Base-by-base conservation (phyloP, 1,139 yeast species). In the Geotrichum histeridarum region DNA sequence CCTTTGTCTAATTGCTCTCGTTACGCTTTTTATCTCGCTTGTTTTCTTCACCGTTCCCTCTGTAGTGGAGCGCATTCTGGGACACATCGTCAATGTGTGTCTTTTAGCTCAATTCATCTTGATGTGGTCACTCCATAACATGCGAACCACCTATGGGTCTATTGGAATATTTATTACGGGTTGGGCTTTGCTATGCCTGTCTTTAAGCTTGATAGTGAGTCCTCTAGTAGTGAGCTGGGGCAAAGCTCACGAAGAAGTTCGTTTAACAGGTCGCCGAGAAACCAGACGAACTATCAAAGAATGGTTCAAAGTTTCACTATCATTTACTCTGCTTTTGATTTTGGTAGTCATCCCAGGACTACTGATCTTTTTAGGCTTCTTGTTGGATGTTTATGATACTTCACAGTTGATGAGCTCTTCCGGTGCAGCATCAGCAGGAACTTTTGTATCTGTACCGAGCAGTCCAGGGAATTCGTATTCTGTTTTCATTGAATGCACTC, bases 321-420 rank as follows among this genome's bases (percentile, higher is more conserved):
- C 76, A 1, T 68, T 78, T 53, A 77, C 61, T 1, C 56, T 63
- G 30, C 59, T 67, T 30, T 30, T 58, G 12, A 39, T 61, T 2
- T 44, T 67, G 36, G 59, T 67, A 17, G 54, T 62, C 9, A 51
- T 63, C n/a, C 58, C 58, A 2, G 63, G 66, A 5, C 49, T 65
- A 64, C 70, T 82, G 53, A 73, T 84, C 47, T 75, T 83, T 50
- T 67, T 83, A 53, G 78, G 81, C 49, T 67, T 83, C 8, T 70
- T 83, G 69, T 72, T 87, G 11, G 77, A 73, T 54, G 76, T 83
- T 0, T 79, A 83, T 67, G 95, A 86, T 64, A 77, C 78, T 48
- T 62, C 59, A 4, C 46, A 75, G 4, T 80, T 80, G 38, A 74
- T 78, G 56, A 86, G 57, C 30, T 22, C 22, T 5, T 48, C 55